Percentiles rank a stretch among this genome's conserved stretches.
phyloP scores from a whole-genome alignment of 352 stramenopile genomes.

The Pseudoperonospora humuli region DNA sequence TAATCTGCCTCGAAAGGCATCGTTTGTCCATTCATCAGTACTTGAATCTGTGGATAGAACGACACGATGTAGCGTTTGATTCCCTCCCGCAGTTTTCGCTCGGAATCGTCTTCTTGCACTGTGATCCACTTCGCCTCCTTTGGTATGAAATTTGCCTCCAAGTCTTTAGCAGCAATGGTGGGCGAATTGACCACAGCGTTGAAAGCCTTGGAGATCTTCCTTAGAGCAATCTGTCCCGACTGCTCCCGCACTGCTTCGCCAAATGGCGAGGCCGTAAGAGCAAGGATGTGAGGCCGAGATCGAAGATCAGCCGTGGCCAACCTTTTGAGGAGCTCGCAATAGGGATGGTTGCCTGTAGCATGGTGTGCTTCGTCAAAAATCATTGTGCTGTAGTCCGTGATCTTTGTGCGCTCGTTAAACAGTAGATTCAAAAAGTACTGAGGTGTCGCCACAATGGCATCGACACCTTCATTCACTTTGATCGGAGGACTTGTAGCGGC shows the following conservation, averaged over 20 bases:
- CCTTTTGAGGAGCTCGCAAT: slow-evolving; percentile 44
- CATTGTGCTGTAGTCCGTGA: slow-evolving; percentile 60
- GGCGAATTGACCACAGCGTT: slow-evolving; percentile 52
- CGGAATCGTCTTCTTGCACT: slow-evolving; percentile 29
- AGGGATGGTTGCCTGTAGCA: slow-evolving; percentile 52
- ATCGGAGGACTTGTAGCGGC: slow-evolving; percentile 8
- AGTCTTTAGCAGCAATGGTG: slow-evolving; percentile 40
- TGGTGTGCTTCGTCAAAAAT: slow-evolving; percentile 82
- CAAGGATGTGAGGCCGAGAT: slow-evolving; percentile 43
- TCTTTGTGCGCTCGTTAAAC: slow-evolving; percentile 18
- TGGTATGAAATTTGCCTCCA: slow-evolving; percentile 37
- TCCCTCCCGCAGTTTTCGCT: slow-evolving; percentile 29
- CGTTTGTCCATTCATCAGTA: slow-evolving; percentile 23
- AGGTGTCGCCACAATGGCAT: slow-evolving; percentile 55
- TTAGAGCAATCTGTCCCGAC: slow-evolving; percentile 27
- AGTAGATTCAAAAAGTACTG: slow-evolving; percentile 69
- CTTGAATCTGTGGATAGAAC: slow-evolving; percentile 24
- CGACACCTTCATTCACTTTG: slow-evolving; percentile 16
- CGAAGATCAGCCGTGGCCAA: slow-evolving; percentile 21
- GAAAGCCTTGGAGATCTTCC: slow-evolving; percentile 37
- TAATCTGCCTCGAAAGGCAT: slow-evolving; percentile 44
- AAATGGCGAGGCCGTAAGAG: slow-evolving; percentile 67
- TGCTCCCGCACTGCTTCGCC: slow-evolving; percentile 38
- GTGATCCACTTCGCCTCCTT: slow-evolving; percentile 58
- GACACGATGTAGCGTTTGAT: slow-evolving; percentile 43